Evolutionary conservation across 2,329 filamentous ascomycete species (phyloP).

Genomic region (Fusarium nodosum): DNA sequence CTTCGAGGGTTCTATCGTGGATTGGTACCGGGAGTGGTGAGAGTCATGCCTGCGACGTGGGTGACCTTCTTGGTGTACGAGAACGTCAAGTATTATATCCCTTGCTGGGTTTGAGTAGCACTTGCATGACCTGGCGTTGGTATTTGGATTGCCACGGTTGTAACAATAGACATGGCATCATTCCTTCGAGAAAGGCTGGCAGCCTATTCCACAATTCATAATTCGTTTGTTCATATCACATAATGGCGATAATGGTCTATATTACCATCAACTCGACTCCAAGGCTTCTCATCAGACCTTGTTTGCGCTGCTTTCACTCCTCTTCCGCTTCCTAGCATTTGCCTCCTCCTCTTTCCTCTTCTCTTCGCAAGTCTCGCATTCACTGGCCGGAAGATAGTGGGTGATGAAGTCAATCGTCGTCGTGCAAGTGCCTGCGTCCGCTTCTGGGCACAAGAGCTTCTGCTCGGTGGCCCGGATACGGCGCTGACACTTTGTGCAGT

Average conservation of each 20-base stretch:
- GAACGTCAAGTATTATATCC: conserved; percentile 83
- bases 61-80: conserved; percentile 98
- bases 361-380: conserved; percentile 36
- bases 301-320: not conserved
- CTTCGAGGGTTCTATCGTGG: conserved; percentile 90
- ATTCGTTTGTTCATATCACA: conserved; percentile 1
- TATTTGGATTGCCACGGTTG: conserved; percentile 1
- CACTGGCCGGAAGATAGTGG: conserved; percentile 24
- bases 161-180: conserved; percentile 4
- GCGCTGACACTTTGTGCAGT: conserved; percentile 35
- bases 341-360: conserved; percentile 13
- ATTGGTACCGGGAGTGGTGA: conserved; percentile 86
- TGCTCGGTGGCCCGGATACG: conserved; percentile 21
- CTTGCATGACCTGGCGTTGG: conserved; percentile 10
- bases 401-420: conserved; percentile 2
- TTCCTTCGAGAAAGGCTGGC: not conserved
- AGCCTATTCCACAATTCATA: not conserved
- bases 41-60: conserved; percentile 94
- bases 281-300: not conserved
- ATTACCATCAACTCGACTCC: not conserved
- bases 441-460: conserved; percentile 10
- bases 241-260: not conserved
- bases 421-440: conserved; percentile 16
- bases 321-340: conserved; percentile 1
- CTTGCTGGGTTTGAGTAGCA: conserved; percentile 55